Base-by-base conservation (phyloP, 257 asterid genomes). In the Ophiorrhiza pumila region DNA sequence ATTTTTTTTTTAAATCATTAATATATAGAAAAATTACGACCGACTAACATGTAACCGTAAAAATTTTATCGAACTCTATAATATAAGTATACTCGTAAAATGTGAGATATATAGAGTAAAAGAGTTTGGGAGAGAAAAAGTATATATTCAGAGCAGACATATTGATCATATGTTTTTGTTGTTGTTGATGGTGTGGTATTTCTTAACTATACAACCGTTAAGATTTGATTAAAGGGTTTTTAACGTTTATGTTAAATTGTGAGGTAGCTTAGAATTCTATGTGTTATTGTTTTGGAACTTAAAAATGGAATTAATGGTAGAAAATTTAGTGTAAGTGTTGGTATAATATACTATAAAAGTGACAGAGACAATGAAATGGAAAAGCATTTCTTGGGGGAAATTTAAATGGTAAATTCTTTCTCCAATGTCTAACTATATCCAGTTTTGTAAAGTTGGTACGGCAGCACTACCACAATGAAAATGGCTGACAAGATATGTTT, bases 401-500 rank as follows among this genome's bases (percentile, higher is more conserved):
- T 77, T 37, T 29, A 35, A 32, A 22, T 64, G 66, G 29, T 61
- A 68, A 71, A 62, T 80, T 71, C 35, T 68, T n/a, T 68, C 59
- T 49, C 65, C 65, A 41, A 34, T 73, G 74, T 73, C 74, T 80
- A 76, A 69, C 74, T 55, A 69, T 76, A 68, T 73, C 79, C 37
- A 62, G 81, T 68, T 80, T 65, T 73, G 74, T 56, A 45, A 76
- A 76, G 81, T 69, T 69, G 76, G 80, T 76, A 76, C 76, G 74
- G 81, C 59, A 68, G 63, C 81, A 80, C 71, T 76, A 20, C n/a
- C 71, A 76, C 63, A 23, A 55, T 22, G 32, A 61, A 46, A 37
- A 74, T 79, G 68, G 42, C 71, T 64, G 73, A 74, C 63, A 74
- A 63, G 68, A 79, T 64, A 46, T 66, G 56, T 50, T 5, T 74